These are phyloP conservation scores for Eucalyptus sp. DNA, from an alignment of 345 rosid species.

Conservation along the genomic window DNA sequence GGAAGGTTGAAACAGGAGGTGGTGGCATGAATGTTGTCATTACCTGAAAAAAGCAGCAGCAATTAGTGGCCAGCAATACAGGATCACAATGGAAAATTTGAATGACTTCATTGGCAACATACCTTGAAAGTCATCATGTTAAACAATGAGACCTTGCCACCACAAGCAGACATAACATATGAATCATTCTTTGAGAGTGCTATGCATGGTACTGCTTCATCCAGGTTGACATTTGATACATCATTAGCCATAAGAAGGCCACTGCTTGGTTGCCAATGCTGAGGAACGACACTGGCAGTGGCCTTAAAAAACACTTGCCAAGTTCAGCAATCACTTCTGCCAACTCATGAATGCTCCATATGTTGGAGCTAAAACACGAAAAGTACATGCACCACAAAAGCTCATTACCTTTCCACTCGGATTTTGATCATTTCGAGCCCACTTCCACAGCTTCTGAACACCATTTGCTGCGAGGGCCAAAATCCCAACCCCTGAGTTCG, in stretches of 20 bases:
- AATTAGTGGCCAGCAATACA: not conserved
- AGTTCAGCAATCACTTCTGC: not conserved
- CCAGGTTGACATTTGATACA: conserved; percentile 55
- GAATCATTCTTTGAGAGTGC: conserved; percentile 92
- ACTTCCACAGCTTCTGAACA: conserved; percentile 67
- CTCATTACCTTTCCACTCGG: conserved; percentile 62
- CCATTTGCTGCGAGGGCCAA: conserved; percentile 78
- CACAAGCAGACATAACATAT: conserved; percentile 84
- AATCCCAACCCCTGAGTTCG: conserved; percentile 74
- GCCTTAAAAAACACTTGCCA: conserved; percentile 36
- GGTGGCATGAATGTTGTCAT: conserved; percentile 88
- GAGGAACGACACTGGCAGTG: conserved; percentile 48
- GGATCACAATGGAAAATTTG: not conserved
- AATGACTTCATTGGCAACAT: not conserved
- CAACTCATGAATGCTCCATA: not conserved
- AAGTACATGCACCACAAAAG: not conserved
- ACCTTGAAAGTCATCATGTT: conserved; percentile 94
- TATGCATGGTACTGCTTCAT: conserved; percentile 79
- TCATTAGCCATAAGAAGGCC: conserved; percentile 84
- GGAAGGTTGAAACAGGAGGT: conserved; percentile 79
- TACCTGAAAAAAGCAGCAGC: conserved; percentile 22
- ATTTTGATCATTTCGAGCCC: conserved; percentile 62
- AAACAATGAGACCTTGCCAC: conserved; percentile 82
- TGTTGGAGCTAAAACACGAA: not conserved
- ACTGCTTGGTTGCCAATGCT: conserved; percentile 82